phyloP scores from a whole-genome alignment of 495 filamentous ascomycete genomes.

The Cetradonia linearis region DNA sequence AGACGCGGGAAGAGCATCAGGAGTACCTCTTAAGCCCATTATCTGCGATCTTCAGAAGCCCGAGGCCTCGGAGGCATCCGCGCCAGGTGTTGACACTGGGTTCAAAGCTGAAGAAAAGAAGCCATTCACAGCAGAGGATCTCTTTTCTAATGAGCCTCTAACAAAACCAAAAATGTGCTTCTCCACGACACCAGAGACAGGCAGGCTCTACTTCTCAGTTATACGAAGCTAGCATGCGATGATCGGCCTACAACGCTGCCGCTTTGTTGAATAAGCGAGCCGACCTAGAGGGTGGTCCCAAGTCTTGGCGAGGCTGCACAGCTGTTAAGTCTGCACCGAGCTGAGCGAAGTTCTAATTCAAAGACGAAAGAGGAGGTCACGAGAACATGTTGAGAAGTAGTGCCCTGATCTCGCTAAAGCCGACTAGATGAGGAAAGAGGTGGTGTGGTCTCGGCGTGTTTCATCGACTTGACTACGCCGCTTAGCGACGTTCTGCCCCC shows the following conservation, averaged over 20 bases:
- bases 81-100: conserved; percentile 11
- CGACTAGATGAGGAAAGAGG: background rate
- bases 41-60: conserved; percentile 4
- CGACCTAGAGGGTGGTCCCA: background rate
- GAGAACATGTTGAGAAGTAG: background rate
- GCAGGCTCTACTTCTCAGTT: conserved; percentile 21
- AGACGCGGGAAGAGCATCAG: conserved; percentile 34
- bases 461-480: background rate
- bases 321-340: background rate
- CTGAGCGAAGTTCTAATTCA: background rate
- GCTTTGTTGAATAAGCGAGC: background rate
- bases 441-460: background rate
- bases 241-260: background rate
- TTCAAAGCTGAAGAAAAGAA: conserved; percentile 11
- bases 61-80: conserved; percentile 1
- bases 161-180: conserved; percentile 2
- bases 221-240: conserved; percentile 13
- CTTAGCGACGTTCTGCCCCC: conserved; percentile 2
- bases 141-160: conserved; percentile 2
- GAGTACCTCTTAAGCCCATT: conserved; percentile 20
- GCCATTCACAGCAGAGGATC: conserved; percentile 7
- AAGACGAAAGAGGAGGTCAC: background rate
- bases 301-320: background rate
- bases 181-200: conserved; percentile 10
- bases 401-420: background rate